These are phyloP conservation scores for Telfairia occidentalis DNA, from an alignment of 331 rosid species.

Conservation along the genomic window DNA sequence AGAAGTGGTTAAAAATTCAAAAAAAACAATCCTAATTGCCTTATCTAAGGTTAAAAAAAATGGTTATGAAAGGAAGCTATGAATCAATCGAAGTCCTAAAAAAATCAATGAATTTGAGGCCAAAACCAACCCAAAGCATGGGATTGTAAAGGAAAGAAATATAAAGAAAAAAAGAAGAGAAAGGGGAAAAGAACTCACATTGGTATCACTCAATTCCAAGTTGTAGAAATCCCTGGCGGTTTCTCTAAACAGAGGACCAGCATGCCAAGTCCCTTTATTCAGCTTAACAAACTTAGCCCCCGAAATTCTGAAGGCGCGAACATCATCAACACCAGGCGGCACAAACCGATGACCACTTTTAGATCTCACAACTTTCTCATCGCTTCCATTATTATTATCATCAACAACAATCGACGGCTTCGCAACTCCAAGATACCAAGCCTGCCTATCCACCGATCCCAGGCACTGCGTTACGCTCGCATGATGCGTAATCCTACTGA, in stretches of 20 bases:
- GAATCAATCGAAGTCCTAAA: no score
- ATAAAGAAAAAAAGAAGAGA: background rate
- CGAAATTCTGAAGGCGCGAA: constrained; percentile 48
- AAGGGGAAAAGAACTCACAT: constrained; percentile 32
- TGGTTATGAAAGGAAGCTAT: no score
- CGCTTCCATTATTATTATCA: constrained; percentile 15
- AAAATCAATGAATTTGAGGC: no score
- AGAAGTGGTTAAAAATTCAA: no score
- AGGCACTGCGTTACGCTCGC: constrained; percentile 85
- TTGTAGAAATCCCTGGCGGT: constrained; percentile 52
- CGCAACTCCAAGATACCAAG: constrained; percentile 82
- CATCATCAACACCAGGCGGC: constrained; percentile 54
- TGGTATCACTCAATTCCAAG: constrained; percentile 67
- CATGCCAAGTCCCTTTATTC: constrained; percentile 83
- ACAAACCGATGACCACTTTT: constrained; percentile 42
- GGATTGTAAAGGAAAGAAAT: no score
- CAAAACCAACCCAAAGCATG: no score
- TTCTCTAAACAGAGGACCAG: constrained; percentile 68
- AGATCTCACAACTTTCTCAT: constrained; percentile 28
- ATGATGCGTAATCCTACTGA: constrained; percentile 64
- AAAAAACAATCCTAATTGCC: no score
- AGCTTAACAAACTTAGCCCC: constrained; percentile 75
- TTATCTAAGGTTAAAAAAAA: no score
- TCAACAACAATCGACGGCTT: constrained; percentile 52
- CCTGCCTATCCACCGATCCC: constrained; percentile 62